Evolutionary conservation across 306 rosid species (phyloP).

Genomic region (Castanopsis chinensis): DNA sequence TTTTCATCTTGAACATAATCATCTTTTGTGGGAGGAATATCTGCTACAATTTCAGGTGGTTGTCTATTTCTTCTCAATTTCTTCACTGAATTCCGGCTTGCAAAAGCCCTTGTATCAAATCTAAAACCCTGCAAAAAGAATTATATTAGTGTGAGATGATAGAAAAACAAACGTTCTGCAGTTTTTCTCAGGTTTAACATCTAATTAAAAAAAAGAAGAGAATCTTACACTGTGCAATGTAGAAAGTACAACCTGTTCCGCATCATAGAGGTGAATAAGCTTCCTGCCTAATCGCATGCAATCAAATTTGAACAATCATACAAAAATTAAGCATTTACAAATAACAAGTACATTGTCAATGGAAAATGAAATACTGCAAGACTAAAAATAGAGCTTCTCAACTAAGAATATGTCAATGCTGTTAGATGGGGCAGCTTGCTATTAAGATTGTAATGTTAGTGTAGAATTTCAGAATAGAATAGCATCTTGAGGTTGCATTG

Average conservation of each 20-base stretch:
- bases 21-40: constrained; percentile 37
- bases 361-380: background rate
- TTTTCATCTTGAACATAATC: constrained; percentile 42
- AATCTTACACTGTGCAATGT: constrained; percentile 34
- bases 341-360: background rate
- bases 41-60: constrained; percentile 22
- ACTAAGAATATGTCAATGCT: background rate
- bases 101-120: constrained; percentile 41
- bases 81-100: constrained; percentile 53
- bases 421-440: background rate
- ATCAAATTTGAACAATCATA: constrained; percentile 14
- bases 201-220: background rate
- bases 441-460: background rate
- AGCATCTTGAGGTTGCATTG: no score
- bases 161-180: background rate
- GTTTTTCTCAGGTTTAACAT: background rate
- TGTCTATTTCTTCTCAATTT: constrained; percentile 42
- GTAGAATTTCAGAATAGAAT: no score
- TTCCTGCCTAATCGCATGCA: constrained; percentile 37
- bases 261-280: constrained; percentile 11
- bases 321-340: background rate
- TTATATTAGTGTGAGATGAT: background rate
- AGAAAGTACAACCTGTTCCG: constrained; percentile 24
- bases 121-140: constrained; percentile 38
- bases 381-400: background rate